Evolutionary conservation across 2,329 filamentous ascomycete species (phyloP).

Genomic region (Myriosclerotinia scirpicola): DNA sequence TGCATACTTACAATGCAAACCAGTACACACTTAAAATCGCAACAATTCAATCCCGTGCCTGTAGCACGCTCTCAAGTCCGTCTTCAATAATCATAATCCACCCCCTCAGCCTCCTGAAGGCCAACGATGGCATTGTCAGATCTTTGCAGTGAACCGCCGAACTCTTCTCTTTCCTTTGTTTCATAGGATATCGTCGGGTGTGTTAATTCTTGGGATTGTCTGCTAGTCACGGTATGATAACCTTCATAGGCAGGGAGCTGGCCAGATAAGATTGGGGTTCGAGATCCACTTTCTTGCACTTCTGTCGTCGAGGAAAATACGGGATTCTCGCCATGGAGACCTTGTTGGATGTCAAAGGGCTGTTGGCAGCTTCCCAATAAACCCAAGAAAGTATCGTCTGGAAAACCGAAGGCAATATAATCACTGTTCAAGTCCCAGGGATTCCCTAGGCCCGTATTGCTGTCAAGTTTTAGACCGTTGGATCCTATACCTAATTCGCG

Average conservation of each 20-base stretch:
- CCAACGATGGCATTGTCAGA: background rate
- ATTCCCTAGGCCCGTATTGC: background rate
- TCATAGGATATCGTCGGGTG: background rate
- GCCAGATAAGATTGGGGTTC: background rate
- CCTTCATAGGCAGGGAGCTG: background rate
- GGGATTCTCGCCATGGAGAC: background rate
- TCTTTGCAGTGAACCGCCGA: background rate
- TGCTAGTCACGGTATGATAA: background rate
- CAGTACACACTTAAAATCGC: background rate
- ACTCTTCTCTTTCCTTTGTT: background rate
- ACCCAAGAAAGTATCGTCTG: background rate
- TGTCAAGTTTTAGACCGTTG: background rate
- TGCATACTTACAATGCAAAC: too few relatives aligned
- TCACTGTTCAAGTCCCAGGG: background rate
- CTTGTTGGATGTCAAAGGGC: background rate
- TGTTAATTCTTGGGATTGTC: background rate
- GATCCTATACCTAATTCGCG: background rate
- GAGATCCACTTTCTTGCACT: background rate
- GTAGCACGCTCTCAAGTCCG: background rate
- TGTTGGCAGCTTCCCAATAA: background rate
- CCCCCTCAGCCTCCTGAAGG: background rate
- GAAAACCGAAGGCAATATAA: constrained; percentile 1
- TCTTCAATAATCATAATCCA: background rate
- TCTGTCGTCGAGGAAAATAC: background rate
- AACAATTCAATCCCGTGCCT: background rate